Evolutionary conservation across 352 stramenopile genomes (phyloP).

Genomic region (Phytophthora cryptogea): DNA sequence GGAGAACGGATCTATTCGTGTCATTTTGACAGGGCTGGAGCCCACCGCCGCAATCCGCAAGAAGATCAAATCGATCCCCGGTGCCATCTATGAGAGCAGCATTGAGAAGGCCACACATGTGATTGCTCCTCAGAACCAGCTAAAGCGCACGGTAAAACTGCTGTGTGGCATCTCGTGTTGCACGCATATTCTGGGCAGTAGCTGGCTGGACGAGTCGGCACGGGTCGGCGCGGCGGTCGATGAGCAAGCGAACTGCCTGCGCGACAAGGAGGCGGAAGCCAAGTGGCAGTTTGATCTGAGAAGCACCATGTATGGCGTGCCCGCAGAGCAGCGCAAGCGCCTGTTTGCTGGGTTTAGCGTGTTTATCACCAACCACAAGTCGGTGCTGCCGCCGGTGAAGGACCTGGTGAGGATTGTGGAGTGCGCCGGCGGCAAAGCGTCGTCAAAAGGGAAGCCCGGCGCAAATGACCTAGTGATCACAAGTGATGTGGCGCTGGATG

Average conservation of each 20-base stretch:
- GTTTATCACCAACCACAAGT: conserved; percentile 64
- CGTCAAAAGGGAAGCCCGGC: conserved; percentile 33
- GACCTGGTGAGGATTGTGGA: conserved; percentile 60
- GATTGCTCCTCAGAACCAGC: conserved; percentile 41
- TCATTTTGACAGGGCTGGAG: conserved; percentile 59
- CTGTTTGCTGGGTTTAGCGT: conserved; percentile 39
- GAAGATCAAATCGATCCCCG: conserved; percentile 49
- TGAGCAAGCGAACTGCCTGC: conserved; percentile 48
- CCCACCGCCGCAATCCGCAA: conserved; percentile 39
- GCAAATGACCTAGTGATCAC: conserved; percentile 52
- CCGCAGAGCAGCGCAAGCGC: conserved; percentile 27
- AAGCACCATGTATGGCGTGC: conserved; percentile 48
- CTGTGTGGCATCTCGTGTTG: conserved; percentile 64
- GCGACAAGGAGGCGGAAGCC: conserved; percentile 42
- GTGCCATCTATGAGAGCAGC: conserved; percentile 47
- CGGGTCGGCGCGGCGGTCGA: conserved; percentile 29
- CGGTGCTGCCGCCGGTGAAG: conserved; percentile 46
- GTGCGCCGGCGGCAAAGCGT: conserved; percentile 46
- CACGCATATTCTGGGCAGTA: conserved; percentile 48
- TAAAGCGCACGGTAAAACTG: conserved; percentile 68
- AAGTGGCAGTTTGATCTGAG: conserved; percentile 59
- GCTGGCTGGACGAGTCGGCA: conserved; percentile 54
- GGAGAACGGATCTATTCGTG: conserved; percentile 26
- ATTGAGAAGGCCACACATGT: conserved; percentile 55
- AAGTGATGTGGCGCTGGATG: conserved; percentile 36